Conservation (phyloP, 1,139 yeast genomes). For the Scheffersomyces insectosa region DNA sequence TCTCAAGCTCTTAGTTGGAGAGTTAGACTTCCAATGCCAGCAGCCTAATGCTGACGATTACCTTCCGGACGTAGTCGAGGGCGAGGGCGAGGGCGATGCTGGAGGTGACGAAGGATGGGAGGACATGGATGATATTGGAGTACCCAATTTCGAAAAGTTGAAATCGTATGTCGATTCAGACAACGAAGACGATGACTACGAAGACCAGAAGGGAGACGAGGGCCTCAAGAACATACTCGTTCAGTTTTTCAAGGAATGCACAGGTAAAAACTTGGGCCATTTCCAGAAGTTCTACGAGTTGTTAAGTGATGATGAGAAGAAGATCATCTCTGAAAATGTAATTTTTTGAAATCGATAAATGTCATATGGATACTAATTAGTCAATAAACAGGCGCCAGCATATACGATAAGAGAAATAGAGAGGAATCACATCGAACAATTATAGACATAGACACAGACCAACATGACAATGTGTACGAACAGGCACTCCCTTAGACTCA, state of each 20-base stretch:
- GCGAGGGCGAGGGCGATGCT: conserved; percentile 43
- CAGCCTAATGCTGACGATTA: conserved; percentile 44
- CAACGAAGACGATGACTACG: conserved; percentile 36
- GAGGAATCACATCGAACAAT: too few species aligned
- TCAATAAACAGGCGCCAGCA: not conserved
- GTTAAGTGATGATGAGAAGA: conserved; percentile 60
- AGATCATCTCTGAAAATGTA: conserved; percentile 48
- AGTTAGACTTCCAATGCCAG: conserved; percentile 61
- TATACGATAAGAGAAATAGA: too few species aligned
- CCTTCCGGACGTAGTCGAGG: conserved; percentile 28
- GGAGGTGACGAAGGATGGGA: conserved; percentile 75
- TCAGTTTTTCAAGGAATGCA: conserved; percentile 65
- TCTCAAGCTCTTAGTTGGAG: conserved; percentile 66
- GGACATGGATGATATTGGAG: conserved; percentile 69
- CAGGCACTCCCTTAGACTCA: too few species aligned
- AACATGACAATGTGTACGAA: too few species aligned
- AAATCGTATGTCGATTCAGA: conserved; percentile 54
- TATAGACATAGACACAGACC: too few species aligned
- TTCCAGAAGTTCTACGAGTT: conserved; percentile 56
- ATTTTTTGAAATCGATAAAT: conserved; percentile 18
- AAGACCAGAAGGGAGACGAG: conserved; percentile 38
- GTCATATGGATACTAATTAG: not conserved
- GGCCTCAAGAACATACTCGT: conserved; percentile 49
- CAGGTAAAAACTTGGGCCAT: conserved; percentile 51
- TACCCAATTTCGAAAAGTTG: conserved; percentile 59